Base-by-base conservation (phyloP, 2,329 filamentous ascomycete species). In the Neofusicoccum laricinum region DNA sequence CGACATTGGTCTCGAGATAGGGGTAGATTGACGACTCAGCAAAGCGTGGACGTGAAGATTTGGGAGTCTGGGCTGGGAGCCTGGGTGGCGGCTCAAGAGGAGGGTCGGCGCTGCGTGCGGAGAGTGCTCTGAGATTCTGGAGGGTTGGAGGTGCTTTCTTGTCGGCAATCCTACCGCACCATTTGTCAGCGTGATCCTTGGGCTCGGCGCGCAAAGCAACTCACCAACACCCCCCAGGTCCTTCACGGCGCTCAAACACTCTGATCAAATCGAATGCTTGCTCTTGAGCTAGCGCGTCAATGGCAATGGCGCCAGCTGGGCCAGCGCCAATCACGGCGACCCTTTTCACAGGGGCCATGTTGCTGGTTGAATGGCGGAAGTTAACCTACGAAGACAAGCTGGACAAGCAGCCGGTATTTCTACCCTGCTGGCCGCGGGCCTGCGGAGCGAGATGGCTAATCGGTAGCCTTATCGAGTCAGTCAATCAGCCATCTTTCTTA, bases 1-100 rank as follows among this genome's bases (percentile, higher is more conserved):
- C 82, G 48, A 90, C 84, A 67, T 90, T 90, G 2, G 86, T 90
- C 70, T 90, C 85, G n/a, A 90, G 75, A 19, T 84, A 82, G 0
- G 85, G 84, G 67, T 89, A 89, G 17, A 89, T 79, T 0, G 84
- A 84, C 0, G 86, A 85, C 65, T 88, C 85, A 12, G 79, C 74
- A 69, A 84, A 87, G 2, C 85, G 82, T 17, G 81, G 79, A 64
- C 80, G 79, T 1, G 71, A 65, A 12, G 76, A 72, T 45, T 77
- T 78, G 0, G 81, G 77, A 0, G 79, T 77, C 61, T 78, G 74
- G 0, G 81, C 76, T 3, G 86, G 86, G 0, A 88, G 72, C 0
- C 68, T 66, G 1, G 74, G 64, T 0, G 86, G 86, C 19, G 86
- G 75, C 2, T 76, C 32, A 0, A 85, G 53, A 1, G 84, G 79